A percentile compares a stretch with the other conserved stretches of the same genome.
phyloP scores from a whole-genome alignment of 768 basidiomycete genomes.

The Leccinum uliginosum region DNA sequence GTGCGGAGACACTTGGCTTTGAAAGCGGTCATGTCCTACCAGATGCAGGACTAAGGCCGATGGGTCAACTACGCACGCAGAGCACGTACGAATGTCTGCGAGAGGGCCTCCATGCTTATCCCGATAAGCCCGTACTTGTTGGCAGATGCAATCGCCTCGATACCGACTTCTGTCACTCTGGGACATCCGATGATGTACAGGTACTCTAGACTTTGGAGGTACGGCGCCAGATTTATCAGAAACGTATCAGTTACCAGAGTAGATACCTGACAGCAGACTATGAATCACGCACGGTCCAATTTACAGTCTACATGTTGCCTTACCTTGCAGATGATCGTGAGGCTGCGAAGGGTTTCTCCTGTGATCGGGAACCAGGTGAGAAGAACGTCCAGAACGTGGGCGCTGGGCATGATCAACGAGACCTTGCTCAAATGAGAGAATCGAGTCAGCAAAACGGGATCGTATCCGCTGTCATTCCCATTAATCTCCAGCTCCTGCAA shows the following conservation, averaged over 20 bases:
- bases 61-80: background rate
- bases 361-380: conserved; percentile 47
- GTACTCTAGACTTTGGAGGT: conserved; percentile 48
- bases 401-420: conserved; percentile 72
- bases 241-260: conserved; percentile 53
- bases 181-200: conserved; percentile 64
- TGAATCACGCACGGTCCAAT: background rate
- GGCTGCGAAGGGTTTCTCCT: conserved; percentile 43
- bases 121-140: conserved; percentile 45
- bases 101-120: conserved; percentile 61
- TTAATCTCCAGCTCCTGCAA: conserved; percentile 68
- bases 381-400: conserved; percentile 46
- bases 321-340: conserved; percentile 73
- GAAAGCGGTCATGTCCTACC: conserved; percentile 53
- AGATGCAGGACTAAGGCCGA: conserved; percentile 1
- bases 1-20: conserved; percentile 33
- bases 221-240: conserved; percentile 46
- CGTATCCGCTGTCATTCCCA: conserved; percentile 48
- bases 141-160: conserved; percentile 45
- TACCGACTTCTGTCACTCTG: conserved; percentile 59
- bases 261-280: conserved; percentile 41
- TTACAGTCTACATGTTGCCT: conserved; percentile 5
- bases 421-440: conserved; percentile 55
- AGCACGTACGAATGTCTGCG: conserved; percentile 51
- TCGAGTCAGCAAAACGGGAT: conserved; percentile 44